Evolutionary conservation across 2,329 filamentous ascomycete genomes (phyloP), one percentile per base, ranked within the genome.

Genomic region (Diaporthe batatas): DNA sequence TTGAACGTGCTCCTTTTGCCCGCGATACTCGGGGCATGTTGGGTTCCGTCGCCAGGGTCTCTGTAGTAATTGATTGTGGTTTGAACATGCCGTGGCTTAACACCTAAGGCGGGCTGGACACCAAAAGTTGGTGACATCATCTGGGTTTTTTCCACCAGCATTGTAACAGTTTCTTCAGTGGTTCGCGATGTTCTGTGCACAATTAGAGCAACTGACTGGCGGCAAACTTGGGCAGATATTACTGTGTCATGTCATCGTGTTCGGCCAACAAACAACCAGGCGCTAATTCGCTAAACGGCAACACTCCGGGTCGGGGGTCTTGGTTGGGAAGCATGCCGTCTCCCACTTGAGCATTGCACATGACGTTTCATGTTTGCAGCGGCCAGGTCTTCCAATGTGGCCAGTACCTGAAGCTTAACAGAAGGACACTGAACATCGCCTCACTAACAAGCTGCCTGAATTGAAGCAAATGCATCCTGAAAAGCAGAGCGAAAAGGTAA

Each of bases 31-130:
- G 77, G 75, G 4, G 67, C 64, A 6, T 79, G 79, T 21, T 74
- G 65, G 7, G 77, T 76, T 7, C 79, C 79, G 39, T 80, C 78
- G 1, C 72, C 78, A 11, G 75, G 73, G 2, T 77, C 76, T 21
- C 76, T 75, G 73, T 78, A 79, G 74, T 79, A 80, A 72, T 80
- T 80, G 54, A 80, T 57, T 7, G 73, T 73, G 0, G 79, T 81
- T 14, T 67, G 62, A 10, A 67, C 62, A 39, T 67, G 14, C 8
- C 62, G 47, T 14, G 62, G 62, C 47, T 67, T 67, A 12, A 21
- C 16, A 32, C 62, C 44, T 14, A 47, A 25, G 4, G 29, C 51
- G 4, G 59, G 44, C 39, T 42, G 10, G 32, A 6, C 32, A 67
- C 36, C 21, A 23, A 49, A 39, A 2, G 47, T 53, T 16, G 62